Conservation (phyloP, 306 rosid species). For the Dalbergia oliveri region DNA sequence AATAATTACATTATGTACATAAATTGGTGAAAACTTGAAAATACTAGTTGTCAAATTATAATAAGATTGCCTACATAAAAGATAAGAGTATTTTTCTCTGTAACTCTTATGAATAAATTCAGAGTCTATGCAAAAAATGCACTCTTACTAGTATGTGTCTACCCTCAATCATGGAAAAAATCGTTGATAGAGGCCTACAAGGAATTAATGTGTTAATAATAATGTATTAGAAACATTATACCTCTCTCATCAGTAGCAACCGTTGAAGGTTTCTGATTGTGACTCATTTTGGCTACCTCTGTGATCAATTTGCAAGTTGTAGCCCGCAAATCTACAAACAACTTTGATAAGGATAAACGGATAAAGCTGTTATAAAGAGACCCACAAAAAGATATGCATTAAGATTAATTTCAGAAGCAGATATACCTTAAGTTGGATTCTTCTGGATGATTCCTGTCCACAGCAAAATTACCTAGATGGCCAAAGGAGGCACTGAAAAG, state of each 20-base stretch:
- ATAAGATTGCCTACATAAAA: background rate
- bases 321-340: background rate
- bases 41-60: background rate
- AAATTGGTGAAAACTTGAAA: background rate
- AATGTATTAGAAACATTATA: background rate
- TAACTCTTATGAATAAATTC: background rate
- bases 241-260: constrained; percentile 9
- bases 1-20: background rate
- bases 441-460: background rate
- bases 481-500: background rate
- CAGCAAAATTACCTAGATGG: background rate
- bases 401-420: background rate
- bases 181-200: background rate
- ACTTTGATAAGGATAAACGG: background rate
- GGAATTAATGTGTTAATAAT: background rate
- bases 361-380: background rate
- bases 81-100: background rate
- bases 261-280: background rate
- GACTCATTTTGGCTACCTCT: constrained; percentile 6
- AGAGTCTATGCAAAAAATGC: background rate
- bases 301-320: background rate
- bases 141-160: background rate
- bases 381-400: background rate
- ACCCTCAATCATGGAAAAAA: background rate
- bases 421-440: background rate